These are phyloP conservation scores for Ogataea pilisensis DNA, from an alignment of 805 yeast species.

Conservation along the genomic window DNA sequence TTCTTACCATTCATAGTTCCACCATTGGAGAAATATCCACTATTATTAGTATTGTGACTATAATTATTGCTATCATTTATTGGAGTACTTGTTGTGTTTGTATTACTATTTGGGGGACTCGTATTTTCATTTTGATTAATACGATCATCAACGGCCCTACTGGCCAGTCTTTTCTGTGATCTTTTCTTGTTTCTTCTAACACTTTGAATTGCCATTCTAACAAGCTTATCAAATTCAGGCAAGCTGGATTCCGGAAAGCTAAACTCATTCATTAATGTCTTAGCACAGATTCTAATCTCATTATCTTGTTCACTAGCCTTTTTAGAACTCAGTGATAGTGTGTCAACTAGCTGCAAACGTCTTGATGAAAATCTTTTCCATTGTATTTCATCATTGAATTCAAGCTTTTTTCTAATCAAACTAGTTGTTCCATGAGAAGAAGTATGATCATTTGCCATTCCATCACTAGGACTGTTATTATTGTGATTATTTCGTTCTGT, in stretches of 20 bases:
- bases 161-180: conserved; percentile 39
- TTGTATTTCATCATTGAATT: conserved; percentile 72
- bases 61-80: too few species aligned
- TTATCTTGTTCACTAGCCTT: conserved; percentile 94
- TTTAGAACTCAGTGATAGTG: conserved; percentile 49
- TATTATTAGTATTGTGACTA: neutral
- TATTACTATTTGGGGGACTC: neutral
- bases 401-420: conserved; percentile 52
- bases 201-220: conserved; percentile 89
- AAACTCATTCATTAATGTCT: conserved; percentile 71
- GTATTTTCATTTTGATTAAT: neutral
- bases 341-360: conserved; percentile 82
- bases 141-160: conserved; percentile 13
- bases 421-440: conserved; percentile 33
- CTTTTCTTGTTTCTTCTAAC: conserved; percentile 85
- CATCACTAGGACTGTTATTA: too few species aligned
- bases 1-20: neutral
- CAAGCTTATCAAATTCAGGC: conserved; percentile 81
- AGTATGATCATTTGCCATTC: conserved; percentile 2
- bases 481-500: conserved; percentile 5
- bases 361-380: conserved; percentile 94
- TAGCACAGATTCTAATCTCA: conserved; percentile 75
- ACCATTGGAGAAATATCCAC: neutral
- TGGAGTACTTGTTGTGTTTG: neutral
- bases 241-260: conserved; percentile 55